Conservation (phyloP, 352 stramenopile species). For the Proteromonas lacertae region DNA sequence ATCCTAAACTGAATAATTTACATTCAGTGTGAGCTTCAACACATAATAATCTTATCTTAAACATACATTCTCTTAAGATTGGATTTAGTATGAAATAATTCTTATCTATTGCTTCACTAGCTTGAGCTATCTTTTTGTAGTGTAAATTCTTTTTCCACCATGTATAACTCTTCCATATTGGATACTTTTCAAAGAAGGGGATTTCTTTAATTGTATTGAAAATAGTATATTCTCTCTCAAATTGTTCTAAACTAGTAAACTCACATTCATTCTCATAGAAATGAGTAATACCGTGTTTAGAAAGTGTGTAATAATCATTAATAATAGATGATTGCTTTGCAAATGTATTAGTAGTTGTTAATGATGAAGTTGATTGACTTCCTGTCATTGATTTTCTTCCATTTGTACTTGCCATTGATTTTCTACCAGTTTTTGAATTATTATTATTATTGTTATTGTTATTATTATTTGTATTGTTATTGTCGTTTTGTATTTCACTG, state of each 20-base stretch:
- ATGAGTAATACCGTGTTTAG: too few species aligned
- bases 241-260: constrained; percentile 55
- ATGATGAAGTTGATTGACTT: too few species aligned
- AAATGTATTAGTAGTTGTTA: too few species aligned
- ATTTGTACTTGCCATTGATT: too few species aligned
- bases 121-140: constrained; percentile 34
- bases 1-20: constrained; percentile 20
- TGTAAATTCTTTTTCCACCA: constrained; percentile 55
- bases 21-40: neutral
- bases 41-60: constrained; percentile 16
- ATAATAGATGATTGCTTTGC: too few species aligned
- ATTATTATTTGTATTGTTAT: too few species aligned
- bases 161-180: constrained; percentile 56
- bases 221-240: constrained; percentile 50
- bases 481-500: too few species aligned
- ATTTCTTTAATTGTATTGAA: constrained; percentile 48
- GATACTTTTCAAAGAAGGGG: constrained; percentile 57
- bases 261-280: constrained; percentile 31
- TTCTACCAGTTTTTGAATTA: too few species aligned
- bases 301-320: too few species aligned
- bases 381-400: too few species aligned
- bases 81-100: constrained; percentile 45
- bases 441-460: too few species aligned
- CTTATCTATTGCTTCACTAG: constrained; percentile 31
- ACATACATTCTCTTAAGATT: constrained; percentile 30